Conservation (phyloP, 2,329 filamentous ascomycete species). For the Trichoderma cornu-damae region DNA sequence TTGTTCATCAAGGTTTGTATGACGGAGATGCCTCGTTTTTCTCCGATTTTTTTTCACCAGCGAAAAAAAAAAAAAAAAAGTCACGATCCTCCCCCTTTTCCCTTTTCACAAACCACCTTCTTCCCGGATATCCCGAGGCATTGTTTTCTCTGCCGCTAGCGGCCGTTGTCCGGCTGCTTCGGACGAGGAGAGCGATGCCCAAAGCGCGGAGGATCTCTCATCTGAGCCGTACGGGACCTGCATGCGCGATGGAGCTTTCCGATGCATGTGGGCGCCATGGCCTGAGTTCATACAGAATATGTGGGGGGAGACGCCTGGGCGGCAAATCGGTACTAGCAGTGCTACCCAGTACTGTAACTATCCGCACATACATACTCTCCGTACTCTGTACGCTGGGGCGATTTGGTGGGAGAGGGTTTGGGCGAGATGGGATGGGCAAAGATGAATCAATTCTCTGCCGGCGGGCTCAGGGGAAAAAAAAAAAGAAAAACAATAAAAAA, state of each 20-base stretch:
- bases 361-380: too few relatives aligned
- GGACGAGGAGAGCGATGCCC: background rate
- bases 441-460: too few relatives aligned
- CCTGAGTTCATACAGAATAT: background rate
- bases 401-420: background rate
- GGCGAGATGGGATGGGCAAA: too few relatives aligned
- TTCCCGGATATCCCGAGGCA: background rate
- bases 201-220: background rate
- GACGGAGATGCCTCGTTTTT: background rate
- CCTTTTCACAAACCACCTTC: too few relatives aligned
- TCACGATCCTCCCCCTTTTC: background rate
- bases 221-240: constrained; percentile 1
- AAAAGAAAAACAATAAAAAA: too few relatives aligned
- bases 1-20: background rate
- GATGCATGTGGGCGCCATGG: constrained; percentile 9
- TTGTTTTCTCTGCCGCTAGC: background rate
- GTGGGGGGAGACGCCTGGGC: constrained; percentile 12
- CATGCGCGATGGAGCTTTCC: constrained; percentile 9
- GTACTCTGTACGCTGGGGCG: too few relatives aligned
- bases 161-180: constrained; percentile 14
- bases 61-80: background rate
- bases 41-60: background rate
- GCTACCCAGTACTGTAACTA: too few relatives aligned
- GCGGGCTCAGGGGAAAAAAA: too few relatives aligned
- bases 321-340: background rate